A percentile compares a stretch with the other conserved stretches of the same genome.
phyloP scores from a whole-genome alignment of 768 basidiomycete species.

The Pulveroboletus sp. region DNA sequence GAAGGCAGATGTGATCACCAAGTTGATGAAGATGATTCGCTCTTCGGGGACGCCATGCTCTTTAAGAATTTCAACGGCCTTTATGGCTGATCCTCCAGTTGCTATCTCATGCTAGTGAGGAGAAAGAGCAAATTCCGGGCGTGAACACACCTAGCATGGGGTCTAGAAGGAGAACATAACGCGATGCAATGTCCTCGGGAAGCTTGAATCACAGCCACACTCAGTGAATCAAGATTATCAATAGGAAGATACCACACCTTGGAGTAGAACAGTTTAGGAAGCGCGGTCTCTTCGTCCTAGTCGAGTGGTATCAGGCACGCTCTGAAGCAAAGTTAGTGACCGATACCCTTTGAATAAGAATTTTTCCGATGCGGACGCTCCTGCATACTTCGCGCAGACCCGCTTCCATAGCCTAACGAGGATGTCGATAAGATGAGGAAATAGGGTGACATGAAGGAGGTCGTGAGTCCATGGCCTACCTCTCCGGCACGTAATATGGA shows the following conservation, averaged over 20 bases:
- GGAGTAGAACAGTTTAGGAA: conserved; percentile 90
- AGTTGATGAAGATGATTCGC: conserved; percentile 90
- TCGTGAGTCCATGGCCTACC: conserved; percentile 38
- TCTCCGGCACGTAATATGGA: conserved; percentile 94
- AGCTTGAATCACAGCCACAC: conserved; percentile 44
- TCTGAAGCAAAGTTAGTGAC: background rate
- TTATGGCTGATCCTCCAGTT: conserved; percentile 96
- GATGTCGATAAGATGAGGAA: background rate
- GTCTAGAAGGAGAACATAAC: conserved; percentile 92
- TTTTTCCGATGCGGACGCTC: conserved; percentile 93
- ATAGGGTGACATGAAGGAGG: background rate
- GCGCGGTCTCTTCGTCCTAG: conserved; percentile 91
- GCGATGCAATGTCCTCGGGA: conserved; percentile 85
- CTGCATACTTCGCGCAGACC: conserved; percentile 94
- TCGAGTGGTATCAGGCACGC: background rate
- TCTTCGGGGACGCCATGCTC: conserved; percentile 93
- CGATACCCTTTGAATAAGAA: conserved; percentile 89
- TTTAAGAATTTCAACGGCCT: conserved; percentile 91
- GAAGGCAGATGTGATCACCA: conserved; percentile 53
- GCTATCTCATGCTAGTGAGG: conserved; percentile 42
- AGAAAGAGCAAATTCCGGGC: background rate
- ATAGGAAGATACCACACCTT: conserved; percentile 44
- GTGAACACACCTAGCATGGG: conserved; percentile 84
- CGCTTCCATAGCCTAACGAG: conserved; percentile 89
- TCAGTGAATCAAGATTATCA: background rate